Percentiles rank a stretch among this genome's conserved stretches.
Conservation (phyloP, 371 early-diverging fungal species). For the Rhizopus delemar region DNA sequence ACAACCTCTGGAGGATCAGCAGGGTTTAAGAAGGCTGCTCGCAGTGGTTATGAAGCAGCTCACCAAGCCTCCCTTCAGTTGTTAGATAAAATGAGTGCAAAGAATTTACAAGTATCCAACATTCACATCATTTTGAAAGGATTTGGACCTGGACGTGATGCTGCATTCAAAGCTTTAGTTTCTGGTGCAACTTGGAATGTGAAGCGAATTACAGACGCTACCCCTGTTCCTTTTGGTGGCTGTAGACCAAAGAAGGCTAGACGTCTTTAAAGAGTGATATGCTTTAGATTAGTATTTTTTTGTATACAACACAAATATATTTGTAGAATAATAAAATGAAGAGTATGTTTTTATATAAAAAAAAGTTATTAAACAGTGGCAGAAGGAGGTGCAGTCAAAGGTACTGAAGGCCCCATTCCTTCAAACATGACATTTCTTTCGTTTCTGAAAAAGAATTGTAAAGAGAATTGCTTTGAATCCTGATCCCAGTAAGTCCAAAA, state of each 20-base stretch:
- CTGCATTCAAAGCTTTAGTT: slow-evolving; percentile 84
- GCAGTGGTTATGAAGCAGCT: slow-evolving; percentile 91
- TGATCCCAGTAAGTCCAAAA: slow-evolving; percentile 95
- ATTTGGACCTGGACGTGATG: slow-evolving; percentile 92
- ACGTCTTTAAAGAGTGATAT: slow-evolving; percentile 63
- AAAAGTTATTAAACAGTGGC: slow-evolving; percentile 19
- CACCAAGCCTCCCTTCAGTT: slow-evolving; percentile 87
- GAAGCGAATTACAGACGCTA: slow-evolving; percentile 80
- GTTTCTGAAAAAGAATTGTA: slow-evolving; percentile 84
- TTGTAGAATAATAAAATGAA: slow-evolving; percentile 2
- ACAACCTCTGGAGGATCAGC: slow-evolving; percentile 81
- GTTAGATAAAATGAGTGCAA: slow-evolving; percentile 66
- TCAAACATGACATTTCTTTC: slow-evolving; percentile 33
- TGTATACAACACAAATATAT: no score
- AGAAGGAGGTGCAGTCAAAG: slow-evolving; percentile 18
- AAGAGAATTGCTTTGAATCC: slow-evolving; percentile 82
- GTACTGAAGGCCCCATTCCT: slow-evolving; percentile 18
- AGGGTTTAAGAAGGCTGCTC: slow-evolving; percentile 86
- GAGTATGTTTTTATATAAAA: slow-evolving; percentile 5
- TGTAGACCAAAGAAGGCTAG: slow-evolving; percentile 90
- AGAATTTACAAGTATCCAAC: slow-evolving; percentile 60
- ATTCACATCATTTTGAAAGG: slow-evolving; percentile 85
- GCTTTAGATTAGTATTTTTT: slow-evolving; percentile 1
- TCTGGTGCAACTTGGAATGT: slow-evolving; percentile 67
- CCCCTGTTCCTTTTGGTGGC: slow-evolving; percentile 93